Conservation (phyloP, 1,139 yeast genomes). For the Waltiozyma sp. region DNA sequence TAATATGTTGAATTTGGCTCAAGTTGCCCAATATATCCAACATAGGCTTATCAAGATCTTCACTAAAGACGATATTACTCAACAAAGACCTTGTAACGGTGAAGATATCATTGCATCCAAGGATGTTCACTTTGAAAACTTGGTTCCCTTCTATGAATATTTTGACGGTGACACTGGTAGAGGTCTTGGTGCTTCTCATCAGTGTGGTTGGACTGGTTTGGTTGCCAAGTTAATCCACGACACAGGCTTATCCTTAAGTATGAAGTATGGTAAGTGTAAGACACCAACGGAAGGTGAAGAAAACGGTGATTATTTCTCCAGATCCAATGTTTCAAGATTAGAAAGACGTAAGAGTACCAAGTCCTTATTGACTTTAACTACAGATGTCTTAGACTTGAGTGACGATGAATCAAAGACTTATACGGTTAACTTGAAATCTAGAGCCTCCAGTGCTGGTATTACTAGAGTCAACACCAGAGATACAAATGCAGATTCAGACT, state of each 20-base stretch:
- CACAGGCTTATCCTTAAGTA: conserved; percentile 60
- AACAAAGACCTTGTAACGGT: conserved; percentile 76
- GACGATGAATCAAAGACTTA: conserved; percentile 38
- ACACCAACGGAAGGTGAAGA: conserved; percentile 19
- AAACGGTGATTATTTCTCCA: conserved; percentile 14
- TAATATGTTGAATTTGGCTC: conserved; percentile 68
- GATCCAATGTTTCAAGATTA: conserved; percentile 30
- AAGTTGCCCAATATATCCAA: conserved; percentile 86
- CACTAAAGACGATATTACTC: conserved; percentile 59
- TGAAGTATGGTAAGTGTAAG: conserved; percentile 25
- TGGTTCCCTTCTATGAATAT: conserved; percentile 76
- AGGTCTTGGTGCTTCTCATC: conserved; percentile 92
- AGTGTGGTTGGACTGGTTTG: conserved; percentile 94
- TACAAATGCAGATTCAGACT: conserved; percentile 13
- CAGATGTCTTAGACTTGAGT: conserved; percentile 52
- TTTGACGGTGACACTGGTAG: conserved; percentile 95
- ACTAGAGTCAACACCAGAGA: conserved; percentile 27
- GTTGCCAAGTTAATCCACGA: conserved; percentile 93
- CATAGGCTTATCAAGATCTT: conserved; percentile 78
- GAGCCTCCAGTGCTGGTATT: conserved; percentile 15
- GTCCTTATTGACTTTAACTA: conserved; percentile 56
- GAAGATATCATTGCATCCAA: conserved; percentile 49
- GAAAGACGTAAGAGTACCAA: conserved; percentile 63
- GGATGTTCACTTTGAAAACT: conserved; percentile 69
- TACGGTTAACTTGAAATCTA: conserved; percentile 13